Evolutionary conservation across 768 basidiomycete species (phyloP).

Genomic region (Rossbeevera mucosa): DNA sequence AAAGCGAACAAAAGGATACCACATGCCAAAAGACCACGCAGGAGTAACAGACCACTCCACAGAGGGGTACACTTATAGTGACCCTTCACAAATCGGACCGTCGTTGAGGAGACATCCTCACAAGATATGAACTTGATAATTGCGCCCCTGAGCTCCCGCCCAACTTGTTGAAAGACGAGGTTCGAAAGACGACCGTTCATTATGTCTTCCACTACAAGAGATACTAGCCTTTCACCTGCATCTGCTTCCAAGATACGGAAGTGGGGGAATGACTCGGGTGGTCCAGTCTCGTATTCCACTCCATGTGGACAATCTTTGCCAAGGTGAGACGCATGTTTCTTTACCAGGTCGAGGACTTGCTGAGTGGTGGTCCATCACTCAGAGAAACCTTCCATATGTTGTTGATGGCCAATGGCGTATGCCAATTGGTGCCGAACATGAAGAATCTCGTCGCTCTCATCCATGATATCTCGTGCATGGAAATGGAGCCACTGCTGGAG

Average conservation of each 20-base stretch:
- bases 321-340: slow-evolving; percentile 13
- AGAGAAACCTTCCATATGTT: slow-evolving; percentile 25
- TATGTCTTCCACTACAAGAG: slow-evolving; percentile 12
- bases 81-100: slow-evolving; percentile 5
- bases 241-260: slow-evolving; percentile 19
- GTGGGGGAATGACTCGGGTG: slow-evolving; percentile 18
- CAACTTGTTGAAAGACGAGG: slow-evolving; percentile 14
- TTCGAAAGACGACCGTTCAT: slow-evolving; percentile 14
- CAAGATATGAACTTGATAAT: slow-evolving; percentile 23
- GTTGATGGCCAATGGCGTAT: slow-evolving; percentile 32
- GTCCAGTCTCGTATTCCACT: slow-evolving; percentile 15
- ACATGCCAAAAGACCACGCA: slow-evolving; percentile 33
- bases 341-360: slow-evolving; percentile 27
- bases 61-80: not conserved
- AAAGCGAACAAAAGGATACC: slow-evolving; percentile 31
- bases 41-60: slow-evolving; percentile 25
- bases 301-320: not conserved
- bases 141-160: not conserved
- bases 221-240: slow-evolving; percentile 11
- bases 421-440: slow-evolving; percentile 35
- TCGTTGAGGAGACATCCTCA: not conserved
- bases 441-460: slow-evolving; percentile 31
- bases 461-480: slow-evolving; percentile 25
- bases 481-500: slow-evolving; percentile 24
- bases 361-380: slow-evolving; percentile 34